A percentile compares a stretch with the other conserved stretches of the same genome.
Conservation (phyloP, 345 rosid genomes). For the Laguncularia racemosa region DNA sequence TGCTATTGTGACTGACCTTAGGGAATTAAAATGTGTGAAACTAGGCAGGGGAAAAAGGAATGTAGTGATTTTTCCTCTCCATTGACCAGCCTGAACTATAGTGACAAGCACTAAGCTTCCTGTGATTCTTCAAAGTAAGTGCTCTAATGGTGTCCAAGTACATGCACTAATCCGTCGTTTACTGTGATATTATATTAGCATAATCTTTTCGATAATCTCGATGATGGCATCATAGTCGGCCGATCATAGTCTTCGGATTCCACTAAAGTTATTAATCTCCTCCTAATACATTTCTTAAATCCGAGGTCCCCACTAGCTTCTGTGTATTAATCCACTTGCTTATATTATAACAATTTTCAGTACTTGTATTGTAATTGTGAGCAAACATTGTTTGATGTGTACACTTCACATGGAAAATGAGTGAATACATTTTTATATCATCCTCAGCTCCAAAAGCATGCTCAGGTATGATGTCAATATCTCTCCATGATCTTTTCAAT, state of each 20-base stretch:
- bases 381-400: slow-evolving; percentile 7
- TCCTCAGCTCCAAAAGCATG: neutral
- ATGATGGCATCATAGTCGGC: slow-evolving; percentile 9
- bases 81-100: slow-evolving; percentile 8
- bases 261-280: slow-evolving; percentile 2
- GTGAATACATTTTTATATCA: neutral
- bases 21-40: neutral
- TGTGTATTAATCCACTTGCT: neutral
- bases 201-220: slow-evolving; percentile 9
- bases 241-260: slow-evolving; percentile 12
- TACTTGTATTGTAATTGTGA: neutral
- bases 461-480: too few species aligned
- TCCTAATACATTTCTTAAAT: neutral
- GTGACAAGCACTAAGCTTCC: slow-evolving; percentile 2
- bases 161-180: slow-evolving; percentile 10
- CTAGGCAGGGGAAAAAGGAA: neutral
- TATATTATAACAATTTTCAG: neutral
- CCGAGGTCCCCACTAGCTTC: slow-evolving; percentile 8
- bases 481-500: too few species aligned
- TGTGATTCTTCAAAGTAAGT: slow-evolving; percentile 6
- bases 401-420: neutral
- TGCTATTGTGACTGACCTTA: too few species aligned
- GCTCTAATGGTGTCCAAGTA: neutral
- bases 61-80: neutral
- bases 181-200: slow-evolving; percentile 7